phyloP scores from a whole-genome alignment of 352 stramenopile species.

The Globisporangium mamillatum region DNA sequence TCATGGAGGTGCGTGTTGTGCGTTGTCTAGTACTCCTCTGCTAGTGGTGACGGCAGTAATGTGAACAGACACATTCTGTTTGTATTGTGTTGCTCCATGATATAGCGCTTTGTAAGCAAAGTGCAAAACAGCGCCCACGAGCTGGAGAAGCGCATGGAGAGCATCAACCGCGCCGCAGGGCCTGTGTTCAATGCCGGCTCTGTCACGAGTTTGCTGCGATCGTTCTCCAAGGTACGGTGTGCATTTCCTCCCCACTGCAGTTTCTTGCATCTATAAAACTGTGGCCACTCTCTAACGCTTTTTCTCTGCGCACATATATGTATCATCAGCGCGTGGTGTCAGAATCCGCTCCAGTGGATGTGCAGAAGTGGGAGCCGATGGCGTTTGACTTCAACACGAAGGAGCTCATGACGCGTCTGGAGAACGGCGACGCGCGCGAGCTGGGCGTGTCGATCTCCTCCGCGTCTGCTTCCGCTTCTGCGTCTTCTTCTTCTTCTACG shows the following conservation, averaged over 20 bases:
- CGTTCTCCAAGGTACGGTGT: constrained; percentile 58
- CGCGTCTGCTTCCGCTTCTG: not conserved
- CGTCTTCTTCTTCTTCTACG: constrained; percentile 1
- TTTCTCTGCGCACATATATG: not conserved
- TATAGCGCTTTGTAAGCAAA: constrained; percentile 47
- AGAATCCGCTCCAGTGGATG: constrained; percentile 20
- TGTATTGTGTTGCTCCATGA: not conserved
- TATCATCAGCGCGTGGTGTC: constrained; percentile 33
- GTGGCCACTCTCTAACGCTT: not conserved
- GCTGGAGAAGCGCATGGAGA: constrained; percentile 64
- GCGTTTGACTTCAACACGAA: constrained; percentile 52
- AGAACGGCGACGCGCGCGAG: constrained; percentile 48
- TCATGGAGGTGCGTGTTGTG: constrained; percentile 54
- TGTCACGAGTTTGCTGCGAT: constrained; percentile 61
- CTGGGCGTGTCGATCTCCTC: constrained; percentile 64
- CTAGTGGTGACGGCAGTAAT: not conserved
- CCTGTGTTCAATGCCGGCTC: constrained; percentile 59
- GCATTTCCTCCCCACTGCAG: not conserved
- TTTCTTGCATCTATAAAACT: not conserved
- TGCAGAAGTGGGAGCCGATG: constrained; percentile 62
- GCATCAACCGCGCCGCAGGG: constrained; percentile 41
- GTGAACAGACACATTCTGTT: not conserved
- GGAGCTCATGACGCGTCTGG: constrained; percentile 48
- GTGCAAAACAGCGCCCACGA: constrained; percentile 55
- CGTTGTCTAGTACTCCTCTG: not conserved